Evolutionary conservation across 139 green algal genomes (phyloP), one percentile per base, ranked within the genome.

Genomic region (Auxenochlorella pyrenoidosa): DNA sequence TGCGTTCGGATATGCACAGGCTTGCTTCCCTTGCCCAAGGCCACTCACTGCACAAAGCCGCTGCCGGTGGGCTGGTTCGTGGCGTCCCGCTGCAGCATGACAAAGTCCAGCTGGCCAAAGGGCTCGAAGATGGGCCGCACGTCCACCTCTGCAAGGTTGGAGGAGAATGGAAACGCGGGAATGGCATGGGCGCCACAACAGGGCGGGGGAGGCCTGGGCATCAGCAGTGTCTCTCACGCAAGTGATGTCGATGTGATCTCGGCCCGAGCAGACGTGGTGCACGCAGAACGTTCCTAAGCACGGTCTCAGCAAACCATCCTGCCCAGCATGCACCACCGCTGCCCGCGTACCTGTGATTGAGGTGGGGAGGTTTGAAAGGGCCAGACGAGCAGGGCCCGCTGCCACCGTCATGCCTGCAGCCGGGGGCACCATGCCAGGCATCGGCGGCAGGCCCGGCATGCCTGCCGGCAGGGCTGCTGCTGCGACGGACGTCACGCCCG

Each of bases 71-170:
- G 93, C 19, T 77, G 71, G 24, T 91, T 93, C 19, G 80, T 86
- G 4, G 76, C 65, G 79, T 98, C 95, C 0, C 90, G 91, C 75
- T 93, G 81, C 51, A 98, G 59, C 40, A 88, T 81, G 36, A 98
- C 77, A 30, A 85, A 90, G 68, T 98, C 93, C n/a, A 98, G 77
- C 12, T 86, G 26, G 24, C 97, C 97, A 94, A 98, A 99, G 0
- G 96, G 94, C 72, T 94, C 93, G 83, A 98, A 98, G n/a, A 98
- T 91, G 82, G 94, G 90, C 75, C 89, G 90, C 71, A 98, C 79
- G 72, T 98, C 95, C n/a, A 77, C 83, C 88, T 97, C 96, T 76
- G 80, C 58, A 30, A 43, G 10, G 5, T 22, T 30, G 12, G 72
- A 36, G 72, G 72, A 44, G 5, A 28, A 30, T 15, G 1, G 43